These are phyloP conservation scores for Sergeia podlipaevii DNA, from an alignment of 208 protist species.

Conservation along the genomic window DNA sequence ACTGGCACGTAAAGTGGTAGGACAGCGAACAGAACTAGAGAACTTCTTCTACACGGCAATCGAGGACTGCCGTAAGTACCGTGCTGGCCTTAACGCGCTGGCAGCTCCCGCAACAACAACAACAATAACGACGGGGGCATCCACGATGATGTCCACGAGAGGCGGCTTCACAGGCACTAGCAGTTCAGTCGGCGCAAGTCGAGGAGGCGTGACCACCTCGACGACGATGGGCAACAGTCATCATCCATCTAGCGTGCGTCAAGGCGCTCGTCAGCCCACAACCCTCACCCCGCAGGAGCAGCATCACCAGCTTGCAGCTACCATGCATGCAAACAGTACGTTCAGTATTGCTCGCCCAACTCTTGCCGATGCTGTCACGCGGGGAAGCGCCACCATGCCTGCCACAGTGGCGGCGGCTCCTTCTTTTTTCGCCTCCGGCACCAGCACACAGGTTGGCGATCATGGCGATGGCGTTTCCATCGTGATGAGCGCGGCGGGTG, in stretches of 20 bases:
- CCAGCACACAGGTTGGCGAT: not conserved
- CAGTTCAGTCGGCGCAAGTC: not conserved
- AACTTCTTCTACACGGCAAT: slow-evolving; percentile 73
- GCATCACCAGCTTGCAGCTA: no score
- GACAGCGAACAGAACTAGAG: slow-evolving; percentile 71
- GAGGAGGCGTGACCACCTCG: no score
- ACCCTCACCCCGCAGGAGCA: not conserved
- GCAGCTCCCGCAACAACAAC: not conserved
- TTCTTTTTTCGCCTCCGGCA: not conserved
- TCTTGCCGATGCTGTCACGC: no score
- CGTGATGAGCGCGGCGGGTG: not conserved
- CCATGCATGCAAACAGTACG: no score
- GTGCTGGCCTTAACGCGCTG: slow-evolving; percentile 9
- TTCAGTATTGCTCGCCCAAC: no score
- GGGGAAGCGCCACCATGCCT: not conserved
- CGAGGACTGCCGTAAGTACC: slow-evolving; percentile 51
- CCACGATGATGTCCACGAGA: not conserved
- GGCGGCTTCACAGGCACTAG: not conserved
- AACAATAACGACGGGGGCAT: not conserved
- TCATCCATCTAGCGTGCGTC: no score
- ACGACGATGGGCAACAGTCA: no score
- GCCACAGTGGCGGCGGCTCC: not conserved
- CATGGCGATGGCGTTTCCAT: not conserved
- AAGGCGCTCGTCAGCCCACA: not conserved
- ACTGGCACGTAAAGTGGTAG: slow-evolving; percentile 47